Evolutionary conservation across 2,329 filamentous ascomycete species (phyloP), one percentile per base, ranked within the genome.

Genomic region (Fusarium sp.): DNA sequence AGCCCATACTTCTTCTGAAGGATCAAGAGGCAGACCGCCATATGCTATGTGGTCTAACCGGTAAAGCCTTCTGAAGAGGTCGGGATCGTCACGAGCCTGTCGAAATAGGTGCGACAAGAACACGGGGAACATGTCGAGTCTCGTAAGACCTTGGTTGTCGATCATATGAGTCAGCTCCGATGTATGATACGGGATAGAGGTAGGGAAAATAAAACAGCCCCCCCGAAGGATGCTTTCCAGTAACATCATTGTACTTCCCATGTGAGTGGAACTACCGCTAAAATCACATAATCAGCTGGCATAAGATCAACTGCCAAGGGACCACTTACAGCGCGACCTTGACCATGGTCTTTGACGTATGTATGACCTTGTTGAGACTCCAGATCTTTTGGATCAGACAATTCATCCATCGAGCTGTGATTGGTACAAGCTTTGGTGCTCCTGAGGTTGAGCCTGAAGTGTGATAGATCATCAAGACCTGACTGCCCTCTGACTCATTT

Each of bases 381-480:
- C 39, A 29, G 10, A 21, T 36, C 17, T 37, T n/a, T 2, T 49
- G 11, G 17, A 64, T 21, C 1, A 29, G 1, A 11, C 20, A 45
- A 8, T 69, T 25, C 0, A 70, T 18, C 70, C 70, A 72, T 15
- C 33, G 64, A 20, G 64, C 64, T 1, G 64, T 69, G 3, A 54
- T 6, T 0, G 69, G 70, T 1, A 72, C 69, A 14, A 72, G 27
- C 18, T 72, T 72, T 3, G 70, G 70, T 2, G 37, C 39, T 9
- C 69, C 70, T 0, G 67, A 70, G 3, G 61, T 72, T 0, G 70
- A 72, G 1, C 70, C 70, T 7, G 70, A 72, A 6, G 69, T 66
- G 27, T 72, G 68, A 29, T 55, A 61, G 6, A 40, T 21, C 20
- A 40, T 23, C 18, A 40, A 14, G 8, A 40, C 20, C 20, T 40